Evolutionary conservation across 352 stramenopile genomes (phyloP).

Genomic region (Pythium biforme): DNA sequence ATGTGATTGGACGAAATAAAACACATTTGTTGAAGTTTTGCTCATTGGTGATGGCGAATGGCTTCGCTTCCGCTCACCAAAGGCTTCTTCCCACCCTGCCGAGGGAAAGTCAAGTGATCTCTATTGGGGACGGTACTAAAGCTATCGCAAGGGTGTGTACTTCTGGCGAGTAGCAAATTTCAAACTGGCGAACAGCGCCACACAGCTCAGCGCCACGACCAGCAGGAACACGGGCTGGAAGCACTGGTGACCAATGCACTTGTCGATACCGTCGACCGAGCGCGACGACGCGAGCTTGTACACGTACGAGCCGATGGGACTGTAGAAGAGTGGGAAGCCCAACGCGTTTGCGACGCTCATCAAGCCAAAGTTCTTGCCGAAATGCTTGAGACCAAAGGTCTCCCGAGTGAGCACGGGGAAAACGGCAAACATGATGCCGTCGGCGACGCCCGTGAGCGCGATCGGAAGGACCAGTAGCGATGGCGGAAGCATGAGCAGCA

Average conservation of each 20-base stretch:
- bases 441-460: slow-evolving; percentile 52
- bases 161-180: slow-evolving; percentile 44
- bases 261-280: slow-evolving; percentile 38
- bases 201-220: slow-evolving; percentile 44
- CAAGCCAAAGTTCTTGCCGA: slow-evolving; percentile 79
- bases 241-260: slow-evolving; percentile 56
- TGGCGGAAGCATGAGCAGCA: slow-evolving; percentile 55
- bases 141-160: slow-evolving; percentile 19
- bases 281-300: slow-evolving; percentile 41
- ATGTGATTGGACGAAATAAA: slow-evolving; percentile 11
- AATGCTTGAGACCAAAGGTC: slow-evolving; percentile 64
- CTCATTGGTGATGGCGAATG: not conserved
- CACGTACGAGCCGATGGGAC: slow-evolving; percentile 58
- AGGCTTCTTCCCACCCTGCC: too few relatives aligned
- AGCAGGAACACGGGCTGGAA: slow-evolving; percentile 68
- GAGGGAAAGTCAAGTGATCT: too few relatives aligned
- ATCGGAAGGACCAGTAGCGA: slow-evolving; percentile 50
- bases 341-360: slow-evolving; percentile 73
- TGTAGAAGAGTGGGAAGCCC: slow-evolving; percentile 74
- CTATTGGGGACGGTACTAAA: not conserved
- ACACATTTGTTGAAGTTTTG: slow-evolving; percentile 15
- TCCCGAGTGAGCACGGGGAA: slow-evolving; percentile 72
- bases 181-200: slow-evolving; percentile 52
- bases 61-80: not conserved
- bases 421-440: slow-evolving; percentile 72